Conservation (phyloP, 108 stramenopile genomes). For the Cyclotella distinguenda region DNA sequence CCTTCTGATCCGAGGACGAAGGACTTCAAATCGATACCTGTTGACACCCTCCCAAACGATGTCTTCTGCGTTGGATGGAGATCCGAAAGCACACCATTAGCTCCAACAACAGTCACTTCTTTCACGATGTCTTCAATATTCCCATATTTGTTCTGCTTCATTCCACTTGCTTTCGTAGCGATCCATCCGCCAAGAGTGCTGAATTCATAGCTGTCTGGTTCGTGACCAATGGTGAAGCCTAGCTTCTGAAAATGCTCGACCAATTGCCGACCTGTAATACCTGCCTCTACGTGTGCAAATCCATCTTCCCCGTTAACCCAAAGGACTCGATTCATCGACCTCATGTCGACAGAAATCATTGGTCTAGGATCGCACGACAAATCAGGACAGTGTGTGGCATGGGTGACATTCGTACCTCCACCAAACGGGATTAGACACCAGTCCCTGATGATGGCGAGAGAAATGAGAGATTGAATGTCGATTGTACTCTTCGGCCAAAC, state of each 20-base stretch:
- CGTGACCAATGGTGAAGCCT: conserved; percentile 93
- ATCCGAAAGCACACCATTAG: conserved; percentile 59
- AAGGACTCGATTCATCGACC: conserved; percentile 67
- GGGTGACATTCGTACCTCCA: conserved; percentile 92
- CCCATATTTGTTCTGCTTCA: conserved; percentile 94
- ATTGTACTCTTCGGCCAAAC: conserved; percentile 64
- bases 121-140: conserved; percentile 96
- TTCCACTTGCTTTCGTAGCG: conserved; percentile 95
- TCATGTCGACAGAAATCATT: conserved; percentile 91
- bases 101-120: conserved; percentile 72
- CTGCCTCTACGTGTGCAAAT: conserved; percentile 84
- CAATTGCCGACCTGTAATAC: conserved; percentile 79
- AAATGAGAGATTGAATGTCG: conserved; percentile 60
- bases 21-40: conserved; percentile 75
- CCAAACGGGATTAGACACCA: conserved; percentile 94
- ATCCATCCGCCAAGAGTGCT: conserved; percentile 96
- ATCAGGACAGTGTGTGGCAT: conserved; percentile 76
- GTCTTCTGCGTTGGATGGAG: conserved; percentile 33
- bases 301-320: conserved; percentile 89
- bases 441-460: conserved; percentile 47
- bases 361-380: conserved; percentile 70
- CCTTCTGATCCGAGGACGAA: conserved; percentile 93
- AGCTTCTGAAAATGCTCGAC: conserved; percentile 61
- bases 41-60: conserved; percentile 70
- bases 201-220: conserved; percentile 95